These are phyloP conservation scores for Ophiognomonia clavigignenti-juglandacearum DNA, from an alignment of 2,329 filamentous ascomycete species.

Conservation along the genomic window DNA sequence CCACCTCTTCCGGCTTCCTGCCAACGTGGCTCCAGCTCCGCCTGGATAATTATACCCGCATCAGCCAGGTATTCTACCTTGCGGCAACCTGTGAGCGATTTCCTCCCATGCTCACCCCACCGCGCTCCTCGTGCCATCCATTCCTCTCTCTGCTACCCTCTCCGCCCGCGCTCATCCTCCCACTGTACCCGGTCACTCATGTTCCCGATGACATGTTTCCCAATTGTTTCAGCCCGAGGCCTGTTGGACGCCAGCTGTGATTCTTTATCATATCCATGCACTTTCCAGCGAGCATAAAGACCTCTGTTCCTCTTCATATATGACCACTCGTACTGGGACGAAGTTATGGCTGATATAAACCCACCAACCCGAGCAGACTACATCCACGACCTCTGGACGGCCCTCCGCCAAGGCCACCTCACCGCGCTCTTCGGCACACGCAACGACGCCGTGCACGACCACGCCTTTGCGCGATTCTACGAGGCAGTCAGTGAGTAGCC, in stretches of 20 bases:
- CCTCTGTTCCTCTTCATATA: not conserved
- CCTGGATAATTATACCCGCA: not conserved
- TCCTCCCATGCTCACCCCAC: no score
- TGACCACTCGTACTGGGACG: not conserved
- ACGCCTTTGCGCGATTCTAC: slow-evolving; percentile 8
- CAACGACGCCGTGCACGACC: slow-evolving; percentile 1
- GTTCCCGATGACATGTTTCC: no score
- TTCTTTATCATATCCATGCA: no score
- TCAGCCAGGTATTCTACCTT: no score
- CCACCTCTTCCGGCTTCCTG: not conserved
- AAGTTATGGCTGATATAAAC: not conserved
- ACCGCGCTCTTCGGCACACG: slow-evolving; percentile 1
- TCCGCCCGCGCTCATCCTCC: not conserved
- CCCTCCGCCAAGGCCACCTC: slow-evolving; percentile 5
- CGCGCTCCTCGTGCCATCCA: no score
- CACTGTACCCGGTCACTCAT: not conserved
- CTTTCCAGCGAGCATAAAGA: no score
- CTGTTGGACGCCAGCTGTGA: no score
- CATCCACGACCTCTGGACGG: slow-evolving; percentile 1
- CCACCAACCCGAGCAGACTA: not conserved
- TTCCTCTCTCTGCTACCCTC: not conserved
- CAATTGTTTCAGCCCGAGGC: no score
- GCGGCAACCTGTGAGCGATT: no score
- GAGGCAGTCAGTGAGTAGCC: slow-evolving; percentile 2
- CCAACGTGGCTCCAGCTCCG: not conserved